A percentile compares a stretch with the other conserved stretches of the same genome.
These are phyloP conservation scores for Puccinellia tenuiflora DNA, from an alignment of 176 grass and related monocot genomes.

Conservation along the genomic window DNA sequence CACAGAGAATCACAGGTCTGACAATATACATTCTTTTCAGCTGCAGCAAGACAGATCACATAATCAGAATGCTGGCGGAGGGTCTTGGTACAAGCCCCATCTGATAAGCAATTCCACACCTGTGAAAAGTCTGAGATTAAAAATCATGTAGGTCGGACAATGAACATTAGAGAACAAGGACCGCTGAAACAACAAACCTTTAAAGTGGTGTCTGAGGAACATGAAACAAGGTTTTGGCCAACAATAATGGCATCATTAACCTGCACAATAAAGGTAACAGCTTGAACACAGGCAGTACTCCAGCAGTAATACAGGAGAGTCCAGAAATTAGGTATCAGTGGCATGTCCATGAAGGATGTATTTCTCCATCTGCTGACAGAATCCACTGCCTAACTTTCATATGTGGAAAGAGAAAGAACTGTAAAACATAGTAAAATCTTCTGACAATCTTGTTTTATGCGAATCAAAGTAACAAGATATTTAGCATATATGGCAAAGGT, in stretches of 20 bases:
- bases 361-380: slow-evolving; percentile 1
- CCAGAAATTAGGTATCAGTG: not conserved
- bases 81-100: slow-evolving; percentile 77
- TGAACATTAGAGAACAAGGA: slow-evolving; percentile 9
- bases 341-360: not conserved
- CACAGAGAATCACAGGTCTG: not conserved
- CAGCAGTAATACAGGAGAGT: not conserved
- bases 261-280: slow-evolving; percentile 37
- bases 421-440: not conserved
- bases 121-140: slow-evolving; percentile 32
- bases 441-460: not conserved
- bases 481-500: slow-evolving; percentile 4
- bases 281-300: not conserved
- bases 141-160: not conserved
- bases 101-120: slow-evolving; percentile 87
- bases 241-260: slow-evolving; percentile 92
- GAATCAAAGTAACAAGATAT: not conserved
- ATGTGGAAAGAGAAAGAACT: not conserved
- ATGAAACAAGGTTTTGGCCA: slow-evolving; percentile 88
- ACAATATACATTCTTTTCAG: slow-evolving; percentile 77
- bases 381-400: not conserved
- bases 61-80: slow-evolving; percentile 95
- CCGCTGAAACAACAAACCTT: slow-evolving; percentile 53
- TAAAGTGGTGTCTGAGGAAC: slow-evolving; percentile 94
- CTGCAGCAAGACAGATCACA: slow-evolving; percentile 79